Percentiles rank a stretch among this genome's conserved stretches.
These are phyloP conservation scores for Candida maris DNA, from an alignment of 805 yeast genomes.

Conservation along the genomic window DNA sequence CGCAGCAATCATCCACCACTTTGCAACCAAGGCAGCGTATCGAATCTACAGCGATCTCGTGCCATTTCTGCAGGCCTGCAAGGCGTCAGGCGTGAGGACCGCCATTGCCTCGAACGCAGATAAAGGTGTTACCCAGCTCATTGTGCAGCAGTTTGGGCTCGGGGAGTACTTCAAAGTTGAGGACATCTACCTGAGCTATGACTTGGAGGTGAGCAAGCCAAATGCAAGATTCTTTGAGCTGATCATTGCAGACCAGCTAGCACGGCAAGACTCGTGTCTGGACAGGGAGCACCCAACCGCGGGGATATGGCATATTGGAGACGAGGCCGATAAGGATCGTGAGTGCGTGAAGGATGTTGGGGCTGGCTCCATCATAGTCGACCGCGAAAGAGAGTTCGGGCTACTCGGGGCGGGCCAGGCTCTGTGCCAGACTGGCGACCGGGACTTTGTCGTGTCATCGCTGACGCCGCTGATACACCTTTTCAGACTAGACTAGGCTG, in stretches of 20 bases:
- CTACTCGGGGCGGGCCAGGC: conserved; percentile 8
- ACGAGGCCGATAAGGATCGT: conserved; percentile 52
- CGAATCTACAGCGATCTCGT: conserved; percentile 50
- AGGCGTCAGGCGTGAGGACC: conserved; percentile 31
- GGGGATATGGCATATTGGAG: conserved; percentile 65
- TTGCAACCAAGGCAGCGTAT: conserved; percentile 52
- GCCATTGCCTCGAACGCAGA: conserved; percentile 63
- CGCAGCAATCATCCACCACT: conserved; percentile 42
- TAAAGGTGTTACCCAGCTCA: conserved; percentile 42
- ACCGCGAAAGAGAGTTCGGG: conserved; percentile 17
- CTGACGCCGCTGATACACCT: conserved; percentile 7
- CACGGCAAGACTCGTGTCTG: neutral
- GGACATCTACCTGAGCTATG: conserved; percentile 51
- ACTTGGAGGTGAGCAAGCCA: conserved; percentile 54
- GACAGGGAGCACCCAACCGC: conserved; percentile 15
- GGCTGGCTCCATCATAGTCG: conserved; percentile 51
- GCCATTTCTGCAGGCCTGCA: conserved; percentile 36
- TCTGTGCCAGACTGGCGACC: conserved; percentile 9
- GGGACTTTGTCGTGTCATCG: conserved; percentile 18
- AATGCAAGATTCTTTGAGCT: conserved; percentile 42
- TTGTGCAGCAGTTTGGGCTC: conserved; percentile 45
- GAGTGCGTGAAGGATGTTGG: conserved; percentile 52
- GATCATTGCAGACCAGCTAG: conserved; percentile 27
- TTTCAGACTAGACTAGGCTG: neutral
- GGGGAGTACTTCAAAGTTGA: conserved; percentile 36